Conservation (phyloP, 2,329 filamentous ascomycete species). For the Calonectria pauciramosa region DNA sequence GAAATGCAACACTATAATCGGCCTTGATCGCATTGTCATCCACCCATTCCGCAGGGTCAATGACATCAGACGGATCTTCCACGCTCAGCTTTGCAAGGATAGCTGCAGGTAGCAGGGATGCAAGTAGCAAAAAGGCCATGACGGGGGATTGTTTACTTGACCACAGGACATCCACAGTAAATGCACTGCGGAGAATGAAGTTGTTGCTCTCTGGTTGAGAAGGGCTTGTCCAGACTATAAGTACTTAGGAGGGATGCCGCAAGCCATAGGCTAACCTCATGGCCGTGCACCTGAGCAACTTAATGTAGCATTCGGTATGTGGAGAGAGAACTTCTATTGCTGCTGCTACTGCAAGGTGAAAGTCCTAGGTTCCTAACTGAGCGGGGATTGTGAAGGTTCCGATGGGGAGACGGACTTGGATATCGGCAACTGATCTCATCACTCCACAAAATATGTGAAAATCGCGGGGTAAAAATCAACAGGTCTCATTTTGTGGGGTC, state of each 20-base stretch:
- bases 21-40: background rate
- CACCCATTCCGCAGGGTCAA: background rate
- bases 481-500: background rate
- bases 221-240: background rate
- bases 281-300: background rate
- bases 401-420: background rate
- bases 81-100: background rate
- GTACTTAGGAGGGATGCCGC: background rate
- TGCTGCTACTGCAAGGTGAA: background rate
- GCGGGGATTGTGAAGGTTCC: background rate
- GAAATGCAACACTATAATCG: background rate
- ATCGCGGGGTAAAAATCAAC: background rate
- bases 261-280: background rate
- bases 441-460: background rate
- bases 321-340: background rate
- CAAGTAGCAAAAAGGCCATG: background rate
- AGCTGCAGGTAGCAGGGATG: background rate
- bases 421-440: background rate
- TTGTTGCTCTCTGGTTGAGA: background rate
- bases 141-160: too few species aligned
- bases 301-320: background rate
- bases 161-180: background rate
- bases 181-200: background rate
- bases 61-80: background rate
- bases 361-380: background rate